Evolutionary conservation across 2,329 filamentous ascomycete species (phyloP), one percentile per base, ranked within the genome.

Genomic region (Fusarium subglutinans): DNA sequence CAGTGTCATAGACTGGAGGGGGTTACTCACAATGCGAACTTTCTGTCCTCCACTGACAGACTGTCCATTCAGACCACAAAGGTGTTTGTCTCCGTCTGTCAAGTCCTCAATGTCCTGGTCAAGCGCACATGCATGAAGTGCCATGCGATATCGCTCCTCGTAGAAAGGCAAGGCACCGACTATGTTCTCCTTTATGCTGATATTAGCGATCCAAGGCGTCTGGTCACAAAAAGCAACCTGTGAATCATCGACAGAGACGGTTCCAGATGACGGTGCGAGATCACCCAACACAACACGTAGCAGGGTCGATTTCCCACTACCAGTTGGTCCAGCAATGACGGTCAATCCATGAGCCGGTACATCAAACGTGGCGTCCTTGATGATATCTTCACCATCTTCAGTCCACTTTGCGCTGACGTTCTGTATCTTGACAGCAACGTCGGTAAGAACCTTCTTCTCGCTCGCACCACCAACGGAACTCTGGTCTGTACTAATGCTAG

Each of bases 1-100:
- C 12, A 1, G 2, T n/a, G 8, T 18, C 3, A 5, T 2, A 0
- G 0, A 3, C 3, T 28, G 6, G 3, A 18, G 3, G 2, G 8
- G 6, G 4, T 4, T 5, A 14, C 51, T 55, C 20, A 55, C 51
- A 5, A 41, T 55, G 6, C 51, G 51, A 28, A 55, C 51, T 41
- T 61, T 61, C 18, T 61, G 58, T 14, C 58, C 58, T n/a, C 58
- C 58, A 24, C 58, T 61, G 10, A 61, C 28, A 22, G 37, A 54
- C 6, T 54, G 47, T 5, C 58, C 58, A 1, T 61, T 54, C 1
- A 54, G 5, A 0, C 58, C 58, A 22, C 47, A 53, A 9, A 61
- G 33, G 4, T 53, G 47, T 5, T 41, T 35, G 0, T 61, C 58
- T 3, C 58, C 58, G 1, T 41, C 47, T 0, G 37, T 26, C 3